phyloP scores from a whole-genome alignment of 2,329 filamentous ascomycete genomes.

The Penicillium brasilianum region DNA sequence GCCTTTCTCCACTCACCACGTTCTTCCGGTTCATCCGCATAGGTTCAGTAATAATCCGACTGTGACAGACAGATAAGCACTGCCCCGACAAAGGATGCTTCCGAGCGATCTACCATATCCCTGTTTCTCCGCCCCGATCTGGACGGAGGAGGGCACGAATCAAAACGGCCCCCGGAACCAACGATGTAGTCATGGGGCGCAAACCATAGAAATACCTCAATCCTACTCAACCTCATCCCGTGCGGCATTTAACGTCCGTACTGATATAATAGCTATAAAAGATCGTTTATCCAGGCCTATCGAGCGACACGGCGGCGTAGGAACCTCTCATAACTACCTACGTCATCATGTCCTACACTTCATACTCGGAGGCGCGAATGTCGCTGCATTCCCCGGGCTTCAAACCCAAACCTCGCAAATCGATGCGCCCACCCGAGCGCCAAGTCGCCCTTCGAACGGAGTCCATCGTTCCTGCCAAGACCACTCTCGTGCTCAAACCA shows the following conservation, averaged over 20 bases:
- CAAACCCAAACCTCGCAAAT: conserved; percentile 21
- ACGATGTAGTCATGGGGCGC: conserved; percentile 7
- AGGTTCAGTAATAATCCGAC: not conserved
- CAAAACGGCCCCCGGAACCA: conserved; percentile 1
- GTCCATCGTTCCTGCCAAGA: conserved; percentile 24
- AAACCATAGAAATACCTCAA: conserved; percentile 8
- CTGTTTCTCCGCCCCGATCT: not conserved
- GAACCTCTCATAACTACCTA: not conserved
- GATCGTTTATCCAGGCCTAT: not conserved
- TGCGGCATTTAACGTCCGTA: not conserved
- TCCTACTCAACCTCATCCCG: not conserved
- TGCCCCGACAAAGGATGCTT: not conserved
- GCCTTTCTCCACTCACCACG: conserved; percentile 1
- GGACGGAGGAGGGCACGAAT: conserved; percentile 7
- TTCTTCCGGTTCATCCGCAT: conserved; percentile 1
- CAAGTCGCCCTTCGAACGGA: conserved; percentile 30
- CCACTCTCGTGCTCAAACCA: conserved; percentile 25
- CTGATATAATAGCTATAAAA: not conserved
- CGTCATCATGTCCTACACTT: conserved; percentile 22
- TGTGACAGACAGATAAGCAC: not conserved
- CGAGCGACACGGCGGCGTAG: not conserved
- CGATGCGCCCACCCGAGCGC: conserved; percentile 26
- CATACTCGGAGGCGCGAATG: conserved; percentile 27
- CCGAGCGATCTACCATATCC: not conserved
- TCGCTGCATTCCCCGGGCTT: conserved; percentile 18